phyloP scores from a whole-genome alignment of 78 protist species.

The Dictyostelium purpureum region DNA sequence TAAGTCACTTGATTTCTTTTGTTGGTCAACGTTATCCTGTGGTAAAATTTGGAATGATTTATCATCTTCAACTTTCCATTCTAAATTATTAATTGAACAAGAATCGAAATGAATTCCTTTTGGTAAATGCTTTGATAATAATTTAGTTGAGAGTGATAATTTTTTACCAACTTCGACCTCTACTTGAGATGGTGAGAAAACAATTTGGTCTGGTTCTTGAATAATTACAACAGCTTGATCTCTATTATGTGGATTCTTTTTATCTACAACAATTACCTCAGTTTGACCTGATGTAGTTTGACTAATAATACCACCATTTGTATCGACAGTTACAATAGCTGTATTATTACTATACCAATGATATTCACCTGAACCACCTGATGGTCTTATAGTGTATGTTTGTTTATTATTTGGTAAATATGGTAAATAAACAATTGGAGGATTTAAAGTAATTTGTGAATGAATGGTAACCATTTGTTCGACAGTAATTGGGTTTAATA shows the following conservation, averaged over 20 bases:
- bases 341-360: conserved; percentile 21
- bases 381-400: neutral
- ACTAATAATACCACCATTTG: conserved; percentile 14
- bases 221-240: neutral
- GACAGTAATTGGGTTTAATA: conserved; percentile 55
- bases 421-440: conserved; percentile 56
- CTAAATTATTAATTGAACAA: conserved; percentile 10
- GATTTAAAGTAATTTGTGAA: conserved; percentile 15
- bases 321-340: conserved; percentile 28
- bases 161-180: conserved; percentile 59
- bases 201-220: conserved; percentile 21
- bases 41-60: neutral
- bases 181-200: conserved; percentile 18
- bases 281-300: neutral
- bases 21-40: neutral
- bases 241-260: conserved; percentile 69
- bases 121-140: conserved; percentile 11
- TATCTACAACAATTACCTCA: conserved; percentile 49
- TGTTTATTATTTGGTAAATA: neutral
- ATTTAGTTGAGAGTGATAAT: conserved; percentile 6
- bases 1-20: neutral
- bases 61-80: conserved; percentile 39
- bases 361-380: conserved; percentile 71
- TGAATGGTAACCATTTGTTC: conserved; percentile 53
- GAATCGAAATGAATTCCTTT: conserved; percentile 23